Conservation (phyloP, 2,329 filamentous ascomycete genomes). For the Didymella exigua region DNA sequence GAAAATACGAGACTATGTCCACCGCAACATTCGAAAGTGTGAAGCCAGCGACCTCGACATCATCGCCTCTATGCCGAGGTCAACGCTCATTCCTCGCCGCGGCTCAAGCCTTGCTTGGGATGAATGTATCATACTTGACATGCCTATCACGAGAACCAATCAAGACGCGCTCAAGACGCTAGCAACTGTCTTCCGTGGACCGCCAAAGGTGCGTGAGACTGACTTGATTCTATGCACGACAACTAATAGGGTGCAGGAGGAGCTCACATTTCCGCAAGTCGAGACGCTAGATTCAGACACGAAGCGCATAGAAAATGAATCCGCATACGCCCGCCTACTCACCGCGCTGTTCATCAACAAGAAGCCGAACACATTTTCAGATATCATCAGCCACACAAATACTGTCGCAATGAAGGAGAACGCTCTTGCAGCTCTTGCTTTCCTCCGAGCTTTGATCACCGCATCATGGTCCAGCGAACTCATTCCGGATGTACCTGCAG, state of each 20-base stretch:
- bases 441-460: slow-evolving; percentile 59
- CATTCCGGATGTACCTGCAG: slow-evolving; percentile 53
- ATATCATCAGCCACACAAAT: slow-evolving; percentile 60
- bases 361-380: slow-evolving; percentile 58
- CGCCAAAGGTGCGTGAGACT: slow-evolving; percentile 35
- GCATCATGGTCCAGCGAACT: slow-evolving; percentile 58
- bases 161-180: slow-evolving; percentile 61
- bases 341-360: slow-evolving; percentile 60
- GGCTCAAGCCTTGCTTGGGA: slow-evolving; percentile 46
- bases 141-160: slow-evolving; percentile 60
- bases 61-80: slow-evolving; percentile 62
- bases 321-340: slow-evolving; percentile 59
- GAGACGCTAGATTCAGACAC: slow-evolving; percentile 30
- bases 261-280: slow-evolving; percentile 45
- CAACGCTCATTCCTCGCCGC: slow-evolving; percentile 55
- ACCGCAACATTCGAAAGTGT: slow-evolving; percentile 58
- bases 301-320: slow-evolving; percentile 53
- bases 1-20: slow-evolving; percentile 55
- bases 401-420: slow-evolving; percentile 62
- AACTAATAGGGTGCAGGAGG: slow-evolving; percentile 26
- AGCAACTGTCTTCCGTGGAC: slow-evolving; percentile 62
- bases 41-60: slow-evolving; percentile 62
- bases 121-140: slow-evolving; percentile 51
- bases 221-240: neutral
- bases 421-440: slow-evolving; percentile 60